Conservation (phyloP, 805 yeast genomes). For the Teunomyces gatunensis region DNA sequence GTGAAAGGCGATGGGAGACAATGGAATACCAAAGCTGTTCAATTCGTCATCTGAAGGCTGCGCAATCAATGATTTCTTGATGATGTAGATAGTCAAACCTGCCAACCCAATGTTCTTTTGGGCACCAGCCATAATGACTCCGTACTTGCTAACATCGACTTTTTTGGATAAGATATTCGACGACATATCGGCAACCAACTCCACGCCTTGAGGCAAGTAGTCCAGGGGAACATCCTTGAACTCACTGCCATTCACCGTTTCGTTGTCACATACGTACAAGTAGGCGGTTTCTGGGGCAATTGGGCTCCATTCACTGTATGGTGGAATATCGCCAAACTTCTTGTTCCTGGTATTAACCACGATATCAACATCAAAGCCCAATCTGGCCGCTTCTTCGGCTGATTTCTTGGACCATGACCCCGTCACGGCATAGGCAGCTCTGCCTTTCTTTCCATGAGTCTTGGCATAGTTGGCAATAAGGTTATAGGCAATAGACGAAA, state of each 20-base stretch:
- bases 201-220: constrained; percentile 63
- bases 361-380: constrained; percentile 72
- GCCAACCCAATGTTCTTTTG: constrained; percentile 98
- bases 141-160: constrained; percentile 80
- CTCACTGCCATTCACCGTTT: constrained; percentile 95
- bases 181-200: constrained; percentile 91
- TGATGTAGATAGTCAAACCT: constrained; percentile 88
- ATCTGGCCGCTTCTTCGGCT: constrained; percentile 77
- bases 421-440: constrained; percentile 82
- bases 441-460: constrained; percentile 66
- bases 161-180: constrained; percentile 83
- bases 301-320: constrained; percentile 61
- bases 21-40: constrained; percentile 59
- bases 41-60: constrained; percentile 64
- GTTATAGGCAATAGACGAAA: constrained; percentile 83
- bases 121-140: constrained; percentile 94
- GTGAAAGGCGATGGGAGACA: constrained; percentile 86
- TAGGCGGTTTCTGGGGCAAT: constrained; percentile 66
- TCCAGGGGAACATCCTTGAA: constrained; percentile 51
- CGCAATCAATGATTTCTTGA: constrained; percentile 74
- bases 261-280: constrained; percentile 92
- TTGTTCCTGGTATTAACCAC: constrained; percentile 63
- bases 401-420: constrained; percentile 95
- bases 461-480: constrained; percentile 71
- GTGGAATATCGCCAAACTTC: constrained; percentile 67